These are phyloP conservation scores for Vickermania spadyakhi DNA, from an alignment of 208 protist genomes.

Conservation along the genomic window DNA sequence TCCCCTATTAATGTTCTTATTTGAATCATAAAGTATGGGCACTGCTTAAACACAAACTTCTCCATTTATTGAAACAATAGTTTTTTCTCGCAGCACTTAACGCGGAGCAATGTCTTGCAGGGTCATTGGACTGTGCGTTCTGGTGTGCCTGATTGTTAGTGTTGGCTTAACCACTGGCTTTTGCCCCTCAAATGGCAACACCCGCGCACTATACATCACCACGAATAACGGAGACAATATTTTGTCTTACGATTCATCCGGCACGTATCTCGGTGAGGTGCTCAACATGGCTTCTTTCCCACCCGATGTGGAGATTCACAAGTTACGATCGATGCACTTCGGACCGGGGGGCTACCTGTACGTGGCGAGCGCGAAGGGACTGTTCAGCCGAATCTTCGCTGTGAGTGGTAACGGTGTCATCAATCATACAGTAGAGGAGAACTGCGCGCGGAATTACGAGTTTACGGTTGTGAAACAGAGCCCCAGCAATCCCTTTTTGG, in stretches of 20 bases:
- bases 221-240: slow-evolving; percentile 86
- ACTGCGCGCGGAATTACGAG: slow-evolving; percentile 75
- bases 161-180: slow-evolving; percentile 12
- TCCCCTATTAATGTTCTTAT: too few relatives aligned
- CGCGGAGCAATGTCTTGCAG: too few relatives aligned
- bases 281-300: slow-evolving; percentile 63
- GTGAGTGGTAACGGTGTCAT: slow-evolving; percentile 83
- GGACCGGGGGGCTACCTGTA: slow-evolving; percentile 76
- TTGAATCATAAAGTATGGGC: too few relatives aligned
- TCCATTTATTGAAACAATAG: too few relatives aligned
- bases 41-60: too few relatives aligned
- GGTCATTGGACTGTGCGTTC: too few relatives aligned
- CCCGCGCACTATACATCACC: slow-evolving; percentile 75
- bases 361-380: slow-evolving; percentile 68
- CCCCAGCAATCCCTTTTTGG: slow-evolving; percentile 59
- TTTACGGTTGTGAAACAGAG: slow-evolving; percentile 61
- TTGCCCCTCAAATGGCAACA: slow-evolving; percentile 84
- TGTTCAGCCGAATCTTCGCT: slow-evolving; percentile 80
- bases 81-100: too few relatives aligned
- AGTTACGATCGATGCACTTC: slow-evolving; percentile 77
- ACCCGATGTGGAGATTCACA: slow-evolving; percentile 50
- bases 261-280: slow-evolving; percentile 67
- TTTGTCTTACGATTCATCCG: slow-evolving; percentile 75
- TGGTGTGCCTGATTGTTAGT: too few relatives aligned
- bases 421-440: slow-evolving; percentile 50